Evolutionary conservation across 1,139 yeast genomes (phyloP).

Genomic region (Waltiozyma sp.): DNA sequence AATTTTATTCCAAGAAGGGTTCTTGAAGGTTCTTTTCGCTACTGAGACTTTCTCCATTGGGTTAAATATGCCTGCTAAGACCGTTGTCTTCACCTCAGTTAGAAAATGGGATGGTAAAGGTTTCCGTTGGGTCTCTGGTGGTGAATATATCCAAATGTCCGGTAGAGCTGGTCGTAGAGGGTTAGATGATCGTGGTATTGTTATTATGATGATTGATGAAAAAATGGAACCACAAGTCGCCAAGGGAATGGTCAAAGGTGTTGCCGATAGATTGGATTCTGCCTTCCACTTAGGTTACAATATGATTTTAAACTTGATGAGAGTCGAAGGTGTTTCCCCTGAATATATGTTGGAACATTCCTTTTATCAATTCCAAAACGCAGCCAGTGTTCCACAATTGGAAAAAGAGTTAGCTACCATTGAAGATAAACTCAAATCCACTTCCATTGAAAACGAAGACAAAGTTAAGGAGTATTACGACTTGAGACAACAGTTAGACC

Average conservation of each 20-base stretch:
- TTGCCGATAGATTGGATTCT: slow-evolving; percentile 90
- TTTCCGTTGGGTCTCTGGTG: slow-evolving; percentile 98
- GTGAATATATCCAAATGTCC: slow-evolving; percentile 98
- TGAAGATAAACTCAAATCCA: slow-evolving; percentile 34
- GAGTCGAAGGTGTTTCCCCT: slow-evolving; percentile 97
- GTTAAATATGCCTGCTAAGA: slow-evolving; percentile 94
- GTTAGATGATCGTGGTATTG: slow-evolving; percentile 96
- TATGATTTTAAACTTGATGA: slow-evolving; percentile 89
- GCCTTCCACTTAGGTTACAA: slow-evolving; percentile 96
- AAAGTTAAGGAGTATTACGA: slow-evolving; percentile 76
- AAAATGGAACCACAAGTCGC: slow-evolving; percentile 99
- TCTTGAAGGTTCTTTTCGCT: slow-evolving; percentile 87
- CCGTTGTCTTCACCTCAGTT: slow-evolving; percentile 95
- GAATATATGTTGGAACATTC: slow-evolving; percentile 94
- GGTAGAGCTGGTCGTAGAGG: slow-evolving; percentile 99
- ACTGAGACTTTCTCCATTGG: slow-evolving; percentile 99
- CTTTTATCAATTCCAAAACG: slow-evolving; percentile 90
- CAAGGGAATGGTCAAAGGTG: slow-evolving; percentile 98
- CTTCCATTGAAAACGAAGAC: slow-evolving; percentile 62
- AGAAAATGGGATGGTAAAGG: slow-evolving; percentile 98
- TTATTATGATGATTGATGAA: slow-evolving; percentile 97
- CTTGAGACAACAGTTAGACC: slow-evolving; percentile 55
- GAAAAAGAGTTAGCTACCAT: slow-evolving; percentile 52
- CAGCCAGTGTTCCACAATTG: slow-evolving; percentile 77
- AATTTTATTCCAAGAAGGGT: slow-evolving; percentile 92